Evolutionary conservation across 2,329 filamentous ascomycete genomes (phyloP), one percentile per base, ranked within the genome.

Genomic region (Paecilomyces variotii): DNA sequence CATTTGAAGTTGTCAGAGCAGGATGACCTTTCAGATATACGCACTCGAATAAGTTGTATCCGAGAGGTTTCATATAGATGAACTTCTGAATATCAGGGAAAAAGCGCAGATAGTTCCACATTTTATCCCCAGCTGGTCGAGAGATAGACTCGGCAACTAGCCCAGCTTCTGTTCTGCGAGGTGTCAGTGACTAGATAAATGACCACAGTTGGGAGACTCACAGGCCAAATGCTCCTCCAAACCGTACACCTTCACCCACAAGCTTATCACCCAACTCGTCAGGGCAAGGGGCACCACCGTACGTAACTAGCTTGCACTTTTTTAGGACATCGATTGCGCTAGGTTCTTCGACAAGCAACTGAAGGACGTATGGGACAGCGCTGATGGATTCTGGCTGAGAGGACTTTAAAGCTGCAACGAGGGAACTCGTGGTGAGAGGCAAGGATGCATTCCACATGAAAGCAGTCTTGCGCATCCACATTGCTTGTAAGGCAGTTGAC

Each of bases 101-200:
- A 19, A 74, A 73, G 12, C 69, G 66, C 54, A 79, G 59, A 59
- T 78, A 79, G 30, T 75, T 72, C 77, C 77, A 79, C n/a, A 71
- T 67, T 12, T 73, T 70, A 53, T 77, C 74, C 1, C 62, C 68
- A 2, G 65, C 66, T 2, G 72, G 71, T 9, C 76, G 72, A 4
- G 70, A 65, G 39, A 78, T 71, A 1, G 76, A 78, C 56, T 77
- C 75, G 11, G 74, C 75, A 2, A 76, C 70, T 4, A 77, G 70
- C 2, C 77, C 77, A 11, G 76, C 74, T 60, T 78, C 76, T 6
- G 76, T 78, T 56, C 75, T 77, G 45, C 2, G 27, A n/a, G 39
- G 64, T 50, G 63, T 68, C 50, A 64, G 54, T 27, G 19, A 54
- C 14, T 14, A 32, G 39, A 28, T 6, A 2, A 45, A 51, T 2